Percentiles rank a stretch among this genome's conserved stretches.
These are phyloP conservation scores for Phalaenopsis hybrid DNA, from an alignment of 116 monocot species.

Conservation along the genomic window DNA sequence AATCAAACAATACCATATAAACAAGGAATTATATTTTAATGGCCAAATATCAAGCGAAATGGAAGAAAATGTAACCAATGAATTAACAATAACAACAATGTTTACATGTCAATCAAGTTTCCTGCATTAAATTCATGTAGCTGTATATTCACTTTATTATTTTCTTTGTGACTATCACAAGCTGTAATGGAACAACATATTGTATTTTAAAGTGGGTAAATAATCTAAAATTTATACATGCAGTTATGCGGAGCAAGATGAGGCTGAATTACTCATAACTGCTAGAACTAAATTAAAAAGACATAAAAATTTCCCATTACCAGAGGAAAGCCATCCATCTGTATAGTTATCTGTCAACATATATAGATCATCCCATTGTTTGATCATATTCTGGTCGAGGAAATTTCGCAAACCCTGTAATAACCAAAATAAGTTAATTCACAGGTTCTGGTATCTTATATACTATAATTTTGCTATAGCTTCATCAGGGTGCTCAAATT, in stretches of 20 bases:
- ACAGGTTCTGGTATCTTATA: no score
- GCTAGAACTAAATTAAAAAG: background rate
- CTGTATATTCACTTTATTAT: background rate
- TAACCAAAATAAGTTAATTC: conserved; percentile 6
- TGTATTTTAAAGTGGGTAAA: background rate
- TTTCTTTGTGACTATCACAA: background rate
- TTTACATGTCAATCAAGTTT: background rate
- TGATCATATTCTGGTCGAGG: conserved; percentile 54
- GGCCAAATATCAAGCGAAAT: background rate
- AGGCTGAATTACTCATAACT: background rate
- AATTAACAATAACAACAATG: background rate
- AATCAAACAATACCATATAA: background rate
- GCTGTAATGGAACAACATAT: background rate
- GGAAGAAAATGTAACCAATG: background rate
- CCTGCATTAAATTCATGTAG: background rate
- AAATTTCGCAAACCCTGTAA: conserved; percentile 58
- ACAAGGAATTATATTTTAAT: background rate
- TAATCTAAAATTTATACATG: background rate
- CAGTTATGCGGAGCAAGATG: background rate
- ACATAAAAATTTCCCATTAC: conserved; percentile 23
- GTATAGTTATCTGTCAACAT: conserved; percentile 59
- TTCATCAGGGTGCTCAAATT: no score
- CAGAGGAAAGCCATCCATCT: conserved; percentile 90
- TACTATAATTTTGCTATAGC: background rate
- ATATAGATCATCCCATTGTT: conserved; percentile 73